phyloP scores from a whole-genome alignment of 345 rosid genomes.

The Pistacia integerrima region DNA sequence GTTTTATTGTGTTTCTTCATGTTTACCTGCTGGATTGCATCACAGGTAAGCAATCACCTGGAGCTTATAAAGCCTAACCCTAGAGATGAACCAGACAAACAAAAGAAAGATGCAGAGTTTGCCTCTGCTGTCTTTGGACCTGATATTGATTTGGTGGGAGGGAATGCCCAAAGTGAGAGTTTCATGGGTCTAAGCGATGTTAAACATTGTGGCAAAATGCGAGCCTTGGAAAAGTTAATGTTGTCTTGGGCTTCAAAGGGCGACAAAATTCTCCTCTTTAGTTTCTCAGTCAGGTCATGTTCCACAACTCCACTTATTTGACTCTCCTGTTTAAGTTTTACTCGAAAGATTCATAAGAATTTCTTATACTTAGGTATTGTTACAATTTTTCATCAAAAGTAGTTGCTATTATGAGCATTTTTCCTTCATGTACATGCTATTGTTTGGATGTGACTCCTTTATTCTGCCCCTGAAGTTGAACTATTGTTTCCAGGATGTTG shows the following conservation, averaged over 20 bases:
- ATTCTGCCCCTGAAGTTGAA: slow-evolving; percentile 22
- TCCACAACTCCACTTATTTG: neutral
- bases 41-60: slow-evolving; percentile 89
- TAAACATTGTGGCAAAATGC: slow-evolving; percentile 93
- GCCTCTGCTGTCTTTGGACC: slow-evolving; percentile 78
- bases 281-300: slow-evolving; percentile 88
- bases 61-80: slow-evolving; percentile 97
- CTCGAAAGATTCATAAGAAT: neutral
- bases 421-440: neutral
- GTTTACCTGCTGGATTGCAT: slow-evolving; percentile 18
- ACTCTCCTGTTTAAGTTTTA: neutral
- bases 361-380: neutral
- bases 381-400: neutral
- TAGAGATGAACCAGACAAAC: slow-evolving; percentile 83
- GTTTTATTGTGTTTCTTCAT: slow-evolving; percentile 2
- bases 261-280: slow-evolving; percentile 92
- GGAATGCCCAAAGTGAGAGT: slow-evolving; percentile 63
- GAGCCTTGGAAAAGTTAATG: slow-evolving; percentile 80
- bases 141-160: slow-evolving; percentile 83
- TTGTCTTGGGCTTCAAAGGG: slow-evolving; percentile 79
- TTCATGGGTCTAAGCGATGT: slow-evolving; percentile 86
- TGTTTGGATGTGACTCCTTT: neutral
- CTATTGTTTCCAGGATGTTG: slow-evolving; percentile 65
- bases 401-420: neutral
- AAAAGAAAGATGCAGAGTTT: slow-evolving; percentile 87